Base-by-base conservation (phyloP, 805 yeast species). In the Naumovozyma castellii region DNA sequence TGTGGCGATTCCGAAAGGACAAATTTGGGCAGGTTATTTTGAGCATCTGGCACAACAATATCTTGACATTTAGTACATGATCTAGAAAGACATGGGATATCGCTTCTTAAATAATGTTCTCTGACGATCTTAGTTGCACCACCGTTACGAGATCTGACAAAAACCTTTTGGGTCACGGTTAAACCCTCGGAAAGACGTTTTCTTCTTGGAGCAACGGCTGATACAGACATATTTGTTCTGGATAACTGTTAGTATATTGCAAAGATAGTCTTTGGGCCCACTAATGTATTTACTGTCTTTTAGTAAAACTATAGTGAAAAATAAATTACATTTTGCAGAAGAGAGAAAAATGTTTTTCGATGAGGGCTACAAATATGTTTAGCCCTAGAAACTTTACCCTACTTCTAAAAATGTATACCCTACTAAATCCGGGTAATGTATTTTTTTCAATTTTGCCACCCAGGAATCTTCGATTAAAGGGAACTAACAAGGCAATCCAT, bases 51-150 rank as follows among this genome's bases (percentile, higher is more conserved):
- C 19, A 56, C 62, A 12, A 75, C 64, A 22, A 70, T 66, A 18
- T 64, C 63, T 10, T 66, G 62, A 61, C 99, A 92, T 28, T 53
- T 57, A 8, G 63, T 53, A 62, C 98, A 92, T 1, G 74, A 66
- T 46, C 66, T 69, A 2, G 95, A 84, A 39, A 80, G 77, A 62
- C 98, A 92, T 15, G 97, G 95, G 37, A 92, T 86, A 62, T 92
- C 99, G 39, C 75, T 76, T 60, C 98, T 73, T 42, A 92, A 67
- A 57, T 92, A 92, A 61, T 90, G 98, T 57, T 92, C 99, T 48
- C 97, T 72, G 8, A 90, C 95, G 19, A 92, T 74, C 59, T 92
- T 50, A 28, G 87, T 72, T 4, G 97, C 96, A 34, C 80, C 80
- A 8, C 97, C 97, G 46, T 82, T 78, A 52, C 92, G 73, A 2